Evolutionary conservation across 2,329 filamentous ascomycete genomes (phyloP).

Genomic region (Aureobasidium leucospermi): DNA sequence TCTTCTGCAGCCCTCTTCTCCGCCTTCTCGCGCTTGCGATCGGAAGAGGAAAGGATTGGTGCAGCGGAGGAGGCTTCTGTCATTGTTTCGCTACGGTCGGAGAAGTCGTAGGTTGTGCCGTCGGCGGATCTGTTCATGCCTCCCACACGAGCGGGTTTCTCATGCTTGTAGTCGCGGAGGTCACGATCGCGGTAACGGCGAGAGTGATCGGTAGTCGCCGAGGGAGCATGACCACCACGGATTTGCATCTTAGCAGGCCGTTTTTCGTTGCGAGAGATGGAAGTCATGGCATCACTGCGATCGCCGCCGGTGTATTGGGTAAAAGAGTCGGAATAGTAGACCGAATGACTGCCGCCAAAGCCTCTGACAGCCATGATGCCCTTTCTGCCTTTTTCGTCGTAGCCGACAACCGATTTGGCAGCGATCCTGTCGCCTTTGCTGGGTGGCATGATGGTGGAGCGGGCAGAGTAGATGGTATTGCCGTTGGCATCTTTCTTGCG

Average conservation of each 20-base stretch:
- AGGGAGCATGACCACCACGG: neutral
- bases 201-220: slow-evolving; percentile 26
- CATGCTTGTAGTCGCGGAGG: slow-evolving; percentile 75
- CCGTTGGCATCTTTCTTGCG: slow-evolving; percentile 85
- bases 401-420: slow-evolving; percentile 34
- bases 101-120: slow-evolving; percentile 72
- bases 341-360: slow-evolving; percentile 35
- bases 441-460: slow-evolving; percentile 57
- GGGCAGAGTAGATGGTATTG: slow-evolving; percentile 72
- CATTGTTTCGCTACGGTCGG: slow-evolving; percentile 54
- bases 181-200: slow-evolving; percentile 53
- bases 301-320: slow-evolving; percentile 29
- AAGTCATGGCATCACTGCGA: slow-evolving; percentile 24
- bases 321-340: slow-evolving; percentile 37
- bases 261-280: neutral
- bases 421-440: slow-evolving; percentile 27
- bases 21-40: slow-evolving; percentile 33
- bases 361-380: slow-evolving; percentile 30
- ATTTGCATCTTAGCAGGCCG: neutral
- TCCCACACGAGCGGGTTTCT: slow-evolving; percentile 78
- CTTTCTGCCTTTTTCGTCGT: slow-evolving; percentile 38
- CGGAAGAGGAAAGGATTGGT: slow-evolving; percentile 24
- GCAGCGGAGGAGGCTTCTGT: slow-evolving; percentile 41
- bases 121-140: slow-evolving; percentile 80
- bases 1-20: slow-evolving; percentile 31